These are phyloP conservation scores for Cladobotryum mycophilum DNA, from an alignment of 2,329 filamentous ascomycete genomes.

Conservation along the genomic window DNA sequence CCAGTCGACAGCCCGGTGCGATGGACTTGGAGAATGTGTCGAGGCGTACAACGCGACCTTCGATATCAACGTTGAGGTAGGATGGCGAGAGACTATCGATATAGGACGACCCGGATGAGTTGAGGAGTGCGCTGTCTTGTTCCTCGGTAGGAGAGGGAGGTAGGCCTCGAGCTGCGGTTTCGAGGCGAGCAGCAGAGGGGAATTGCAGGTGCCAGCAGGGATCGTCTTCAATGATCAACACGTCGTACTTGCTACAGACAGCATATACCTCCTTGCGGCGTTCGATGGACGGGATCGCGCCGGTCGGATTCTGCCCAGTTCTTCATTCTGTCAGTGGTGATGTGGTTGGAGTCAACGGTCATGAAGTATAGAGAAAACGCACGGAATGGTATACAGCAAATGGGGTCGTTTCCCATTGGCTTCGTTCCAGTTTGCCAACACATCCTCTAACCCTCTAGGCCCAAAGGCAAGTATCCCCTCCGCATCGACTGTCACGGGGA, in stretches of 20 bases:
- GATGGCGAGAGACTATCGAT: constrained; percentile 79
- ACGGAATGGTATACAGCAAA: no score
- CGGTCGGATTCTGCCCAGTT: constrained; percentile 77
- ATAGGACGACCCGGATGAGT: constrained; percentile 59
- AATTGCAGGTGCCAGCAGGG: constrained; percentile 95
- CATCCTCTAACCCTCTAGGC: no score
- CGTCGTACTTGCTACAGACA: constrained; percentile 75
- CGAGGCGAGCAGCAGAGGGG: constrained; percentile 56
- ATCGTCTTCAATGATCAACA: constrained; percentile 89
- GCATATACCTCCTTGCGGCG: constrained; percentile 74
- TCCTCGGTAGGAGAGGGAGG: no score
- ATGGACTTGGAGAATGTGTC: constrained; percentile 95
- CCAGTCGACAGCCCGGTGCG: constrained; percentile 80
- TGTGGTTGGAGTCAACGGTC: no score
- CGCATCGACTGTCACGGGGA: no score
- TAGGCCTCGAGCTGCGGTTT: constrained; percentile 40
- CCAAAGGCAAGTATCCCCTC: no score
- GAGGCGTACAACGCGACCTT: constrained; percentile 81
- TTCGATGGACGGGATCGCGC: constrained; percentile 64
- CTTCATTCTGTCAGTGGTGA: no score
- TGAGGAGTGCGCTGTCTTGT: constrained; percentile 18
- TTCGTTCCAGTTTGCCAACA: no score
- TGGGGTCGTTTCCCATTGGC: no score
- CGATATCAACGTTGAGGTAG: constrained; percentile 72
- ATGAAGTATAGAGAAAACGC: no score